Percentiles rank a stretch among this genome's conserved stretches.
phyloP scores from a whole-genome alignment of 1,139 yeast genomes.

The Scheffersomyces cryptocercus region DNA sequence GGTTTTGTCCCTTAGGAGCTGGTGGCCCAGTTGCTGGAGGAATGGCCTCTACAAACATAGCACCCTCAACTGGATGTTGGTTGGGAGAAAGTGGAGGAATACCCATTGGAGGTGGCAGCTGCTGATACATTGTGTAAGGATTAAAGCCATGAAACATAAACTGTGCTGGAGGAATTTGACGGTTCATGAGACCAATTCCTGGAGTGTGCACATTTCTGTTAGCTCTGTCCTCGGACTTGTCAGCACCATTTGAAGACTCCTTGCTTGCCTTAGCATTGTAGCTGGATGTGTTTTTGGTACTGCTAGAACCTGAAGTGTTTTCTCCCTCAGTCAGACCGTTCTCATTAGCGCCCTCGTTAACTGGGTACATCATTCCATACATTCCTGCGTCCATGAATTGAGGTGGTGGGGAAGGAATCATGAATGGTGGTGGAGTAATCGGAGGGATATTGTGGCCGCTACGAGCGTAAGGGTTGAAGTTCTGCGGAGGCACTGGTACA shows the following conservation, averaged over 20 bases:
- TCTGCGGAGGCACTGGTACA: constrained; percentile 15
- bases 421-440: constrained; percentile 43
- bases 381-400: constrained; percentile 43
- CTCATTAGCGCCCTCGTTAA: constrained; percentile 7
- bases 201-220: constrained; percentile 23
- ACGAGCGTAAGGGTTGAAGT: constrained; percentile 16
- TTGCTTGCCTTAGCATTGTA: constrained; percentile 1
- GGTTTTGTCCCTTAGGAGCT: constrained; percentile 2
- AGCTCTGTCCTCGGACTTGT: constrained; percentile 4
- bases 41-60: constrained; percentile 2
- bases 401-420: constrained; percentile 38
- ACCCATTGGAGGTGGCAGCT: constrained; percentile 27
- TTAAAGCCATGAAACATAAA: constrained; percentile 53
- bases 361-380: constrained; percentile 28
- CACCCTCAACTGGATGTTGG: constrained; percentile 10
- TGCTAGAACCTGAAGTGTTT: neutral
- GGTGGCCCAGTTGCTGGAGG: constrained; percentile 9
- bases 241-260: constrained; percentile 4
- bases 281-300: neutral
- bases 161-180: constrained; percentile 32
- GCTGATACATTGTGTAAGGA: constrained; percentile 49
- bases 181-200: constrained; percentile 45
- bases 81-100: constrained; percentile 10
- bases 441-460: constrained; percentile 24
- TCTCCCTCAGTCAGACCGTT: constrained; percentile 4